Evolutionary conservation across 257 asterid species (phyloP).

Genomic region (Ballota nigra): DNA sequence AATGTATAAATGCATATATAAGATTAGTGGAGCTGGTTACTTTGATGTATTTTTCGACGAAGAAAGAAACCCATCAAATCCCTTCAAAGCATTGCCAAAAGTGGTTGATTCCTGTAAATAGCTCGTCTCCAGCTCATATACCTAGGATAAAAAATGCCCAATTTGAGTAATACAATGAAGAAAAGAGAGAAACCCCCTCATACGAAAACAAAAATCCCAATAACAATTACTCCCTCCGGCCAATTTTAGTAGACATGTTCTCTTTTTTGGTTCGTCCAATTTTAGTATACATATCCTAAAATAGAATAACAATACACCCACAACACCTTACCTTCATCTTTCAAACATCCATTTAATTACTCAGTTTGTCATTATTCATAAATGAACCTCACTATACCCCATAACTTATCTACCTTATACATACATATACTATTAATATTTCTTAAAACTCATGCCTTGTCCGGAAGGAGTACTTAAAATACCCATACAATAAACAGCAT

Average conservation of each 20-base stretch:
- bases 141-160: conserved; percentile 35
- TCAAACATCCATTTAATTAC: no score
- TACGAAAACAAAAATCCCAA: conserved; percentile 8
- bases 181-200: not conserved
- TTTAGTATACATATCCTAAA: no score
- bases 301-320: no score
- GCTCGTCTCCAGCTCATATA: conserved; percentile 87
- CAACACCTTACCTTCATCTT: no score
- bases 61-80: conserved; percentile 87
- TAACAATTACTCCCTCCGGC: not conserved
- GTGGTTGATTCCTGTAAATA: conserved; percentile 75
- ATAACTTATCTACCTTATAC: no score
- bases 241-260: no score
- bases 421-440: no score
- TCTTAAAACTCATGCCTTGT: no score
- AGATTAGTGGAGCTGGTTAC: conserved; percentile 38
- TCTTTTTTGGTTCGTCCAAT: no score
- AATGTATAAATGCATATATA: not conserved
- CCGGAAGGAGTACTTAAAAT: not conserved
- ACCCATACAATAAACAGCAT: conserved; percentile 16
- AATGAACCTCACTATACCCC: no score
- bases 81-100: conserved; percentile 81
- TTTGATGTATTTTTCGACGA: conserved; percentile 68
- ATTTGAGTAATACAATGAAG: not conserved
- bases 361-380: no score